Percentiles rank a stretch among this genome's conserved stretches.
These are phyloP conservation scores for Pseudozyma thailandica DNA, from an alignment of 1,284 basidiomycete genomes.

Conservation along the genomic window DNA sequence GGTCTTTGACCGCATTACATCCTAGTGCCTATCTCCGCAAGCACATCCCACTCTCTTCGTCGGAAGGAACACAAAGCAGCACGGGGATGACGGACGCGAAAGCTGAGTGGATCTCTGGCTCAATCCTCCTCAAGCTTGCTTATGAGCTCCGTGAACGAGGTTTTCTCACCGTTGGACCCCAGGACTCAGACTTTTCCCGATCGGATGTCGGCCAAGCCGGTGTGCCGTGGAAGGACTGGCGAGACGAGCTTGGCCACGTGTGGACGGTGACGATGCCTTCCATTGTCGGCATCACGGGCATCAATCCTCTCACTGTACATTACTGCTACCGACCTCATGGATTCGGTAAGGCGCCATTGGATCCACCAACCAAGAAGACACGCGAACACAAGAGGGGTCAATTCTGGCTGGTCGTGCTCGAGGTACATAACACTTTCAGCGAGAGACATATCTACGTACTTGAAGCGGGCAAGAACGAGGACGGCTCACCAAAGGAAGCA, in stretches of 20 bases:
- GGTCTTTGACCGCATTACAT: slow-evolving; percentile 26
- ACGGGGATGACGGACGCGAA: background rate
- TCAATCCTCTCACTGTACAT: slow-evolving; percentile 81
- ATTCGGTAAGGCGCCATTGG: background rate
- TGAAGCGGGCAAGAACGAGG: slow-evolving; percentile 70
- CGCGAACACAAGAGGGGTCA: slow-evolving; percentile 16
- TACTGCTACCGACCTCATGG: slow-evolving; percentile 73
- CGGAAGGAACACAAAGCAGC: background rate
- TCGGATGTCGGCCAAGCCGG: background rate
- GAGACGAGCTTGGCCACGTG: slow-evolving; percentile 37
- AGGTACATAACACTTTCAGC: slow-evolving; percentile 83
- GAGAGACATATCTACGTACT: slow-evolving; percentile 76
- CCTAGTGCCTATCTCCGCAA: slow-evolving; percentile 28
- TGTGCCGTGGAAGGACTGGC: slow-evolving; percentile 11
- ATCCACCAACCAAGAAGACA: background rate
- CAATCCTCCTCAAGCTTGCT: slow-evolving; percentile 52
- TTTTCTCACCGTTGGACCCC: slow-evolving; percentile 36
- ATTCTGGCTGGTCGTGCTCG: slow-evolving; percentile 73
- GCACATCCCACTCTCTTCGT: slow-evolving; percentile 7
- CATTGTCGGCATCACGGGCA: slow-evolving; percentile 77
- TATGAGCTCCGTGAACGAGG: slow-evolving; percentile 51
- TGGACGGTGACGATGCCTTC: slow-evolving; percentile 75
- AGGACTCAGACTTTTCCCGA: slow-evolving; percentile 21
- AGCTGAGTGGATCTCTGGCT: slow-evolving; percentile 36
- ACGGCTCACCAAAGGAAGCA: slow-evolving; percentile 62